A percentile compares a stretch with the other conserved stretches of the same genome.
Evolutionary conservation across 768 basidiomycete genomes (phyloP).

Genomic region (Leccinellum rugosiceps): DNA sequence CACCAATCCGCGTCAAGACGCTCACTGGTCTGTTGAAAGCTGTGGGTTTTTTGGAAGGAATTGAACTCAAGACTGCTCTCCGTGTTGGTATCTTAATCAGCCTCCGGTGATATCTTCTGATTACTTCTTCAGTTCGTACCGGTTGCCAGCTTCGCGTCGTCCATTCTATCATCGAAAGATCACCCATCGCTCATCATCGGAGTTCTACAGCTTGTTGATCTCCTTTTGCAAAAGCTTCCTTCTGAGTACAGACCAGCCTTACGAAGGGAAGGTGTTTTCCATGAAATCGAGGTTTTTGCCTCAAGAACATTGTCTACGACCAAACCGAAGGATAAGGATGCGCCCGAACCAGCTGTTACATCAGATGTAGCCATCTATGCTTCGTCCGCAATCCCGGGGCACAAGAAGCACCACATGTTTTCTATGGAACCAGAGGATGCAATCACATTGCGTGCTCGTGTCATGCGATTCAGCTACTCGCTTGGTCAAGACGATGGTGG

Average conservation of each 20-base stretch:
- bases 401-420: slow-evolving; percentile 67
- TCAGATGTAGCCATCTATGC: slow-evolving; percentile 39
- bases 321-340: slow-evolving; percentile 47
- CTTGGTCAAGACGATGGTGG: slow-evolving; percentile 52
- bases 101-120: slow-evolving; percentile 2
- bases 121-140: slow-evolving; percentile 70
- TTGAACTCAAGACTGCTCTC: slow-evolving; percentile 72
- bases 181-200: slow-evolving; percentile 82
- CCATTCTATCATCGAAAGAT: slow-evolving; percentile 90
- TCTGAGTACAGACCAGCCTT: slow-evolving; percentile 84
- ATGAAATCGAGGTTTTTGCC: slow-evolving; percentile 84
- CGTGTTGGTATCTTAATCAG: slow-evolving; percentile 49
- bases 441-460: slow-evolving; percentile 86
- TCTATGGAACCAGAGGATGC: slow-evolving; percentile 85
- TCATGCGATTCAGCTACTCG: slow-evolving; percentile 82
- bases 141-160: slow-evolving; percentile 91
- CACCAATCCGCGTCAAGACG: slow-evolving; percentile 84
- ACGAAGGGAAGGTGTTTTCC: slow-evolving; percentile 92
- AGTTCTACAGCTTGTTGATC: slow-evolving; percentile 90
- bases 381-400: slow-evolving; percentile 51
- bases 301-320: slow-evolving; percentile 54
- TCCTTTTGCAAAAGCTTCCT: slow-evolving; percentile 82
- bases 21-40: slow-evolving; percentile 87
- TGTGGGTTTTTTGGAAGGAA: slow-evolving; percentile 80
- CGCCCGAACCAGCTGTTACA: slow-evolving; percentile 32